Conservation (phyloP, 768 basidiomycete genomes). For the Naganishia vishniacii region DNA sequence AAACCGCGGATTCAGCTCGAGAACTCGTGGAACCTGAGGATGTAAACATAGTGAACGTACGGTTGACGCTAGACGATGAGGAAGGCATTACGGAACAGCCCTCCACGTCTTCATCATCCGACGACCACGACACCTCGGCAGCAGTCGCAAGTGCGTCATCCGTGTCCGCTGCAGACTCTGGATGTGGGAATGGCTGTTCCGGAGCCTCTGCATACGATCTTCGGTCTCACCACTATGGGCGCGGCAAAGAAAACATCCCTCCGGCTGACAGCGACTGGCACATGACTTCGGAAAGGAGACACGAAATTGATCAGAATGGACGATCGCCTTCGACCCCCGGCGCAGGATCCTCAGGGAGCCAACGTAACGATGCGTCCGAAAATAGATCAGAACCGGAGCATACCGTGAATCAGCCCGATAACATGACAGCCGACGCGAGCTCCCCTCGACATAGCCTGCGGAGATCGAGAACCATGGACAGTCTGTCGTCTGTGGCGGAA, state of each 20-base stretch:
- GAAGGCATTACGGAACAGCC: slow-evolving; percentile 4
- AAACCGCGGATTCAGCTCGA: background rate
- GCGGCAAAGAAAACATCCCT: slow-evolving; percentile 14
- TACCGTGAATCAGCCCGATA: background rate
- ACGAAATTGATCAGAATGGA: slow-evolving; percentile 3
- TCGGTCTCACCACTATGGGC: slow-evolving; percentile 6
- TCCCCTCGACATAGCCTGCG: background rate
- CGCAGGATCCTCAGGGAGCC: slow-evolving; percentile 6
- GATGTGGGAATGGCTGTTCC: background rate
- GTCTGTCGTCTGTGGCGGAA: background rate
- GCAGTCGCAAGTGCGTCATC: too few species aligned
- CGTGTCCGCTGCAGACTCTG: background rate
- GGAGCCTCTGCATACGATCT: slow-evolving; percentile 4
- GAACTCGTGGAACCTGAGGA: background rate
- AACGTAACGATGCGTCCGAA: background rate
- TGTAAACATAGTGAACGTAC: background rate
- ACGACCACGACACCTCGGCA: slow-evolving; percentile 2
- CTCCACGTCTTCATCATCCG: background rate
- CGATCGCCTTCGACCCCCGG: slow-evolving; percentile 2
- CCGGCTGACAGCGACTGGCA: background rate
- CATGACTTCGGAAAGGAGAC: background rate
- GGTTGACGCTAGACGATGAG: slow-evolving; percentile 4
- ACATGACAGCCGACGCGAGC: background rate
- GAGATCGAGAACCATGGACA: background rate
- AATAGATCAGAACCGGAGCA: background rate